Evolutionary conservation across 1,139 yeast species (phyloP).

Genomic region (Lodderomyces theae): DNA sequence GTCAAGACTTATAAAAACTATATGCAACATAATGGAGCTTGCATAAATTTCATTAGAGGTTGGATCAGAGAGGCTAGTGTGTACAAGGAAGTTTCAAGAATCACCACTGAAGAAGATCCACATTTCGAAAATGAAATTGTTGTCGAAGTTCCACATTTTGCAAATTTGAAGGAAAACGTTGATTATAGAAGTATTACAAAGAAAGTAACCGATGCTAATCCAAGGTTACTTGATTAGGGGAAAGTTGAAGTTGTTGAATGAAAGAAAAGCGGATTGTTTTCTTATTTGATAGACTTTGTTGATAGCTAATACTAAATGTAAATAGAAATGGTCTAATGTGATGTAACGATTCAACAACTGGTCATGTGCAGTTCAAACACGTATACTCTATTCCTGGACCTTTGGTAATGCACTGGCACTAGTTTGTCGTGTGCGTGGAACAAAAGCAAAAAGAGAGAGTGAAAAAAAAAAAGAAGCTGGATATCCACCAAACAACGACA

Average conservation of each 20-base stretch:
- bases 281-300: neutral
- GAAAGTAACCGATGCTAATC: conserved; percentile 16
- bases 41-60: conserved; percentile 30
- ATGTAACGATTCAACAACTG: neutral
- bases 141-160: conserved; percentile 25
- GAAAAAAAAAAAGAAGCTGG: conserved; percentile 1
- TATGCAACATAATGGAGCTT: conserved; percentile 39
- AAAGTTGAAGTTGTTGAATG: neutral
- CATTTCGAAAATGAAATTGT: conserved; percentile 20
- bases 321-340: conserved; percentile 4
- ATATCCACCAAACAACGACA: too few species aligned
- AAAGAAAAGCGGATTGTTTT: neutral
- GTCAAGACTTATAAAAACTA: conserved; percentile 49
- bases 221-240: conserved; percentile 10
- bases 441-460: neutral
- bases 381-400: too few species aligned
- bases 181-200: conserved; percentile 26
- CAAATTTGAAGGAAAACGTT: conserved; percentile 27
- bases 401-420: too few species aligned
- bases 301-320: conserved; percentile 4
- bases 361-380: too few species aligned
- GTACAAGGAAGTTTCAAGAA: conserved; percentile 20
- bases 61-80: conserved; percentile 31
- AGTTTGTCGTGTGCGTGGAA: neutral
- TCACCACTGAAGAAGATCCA: conserved; percentile 21